Evolutionary conservation across 805 yeast genomes (phyloP), one percentile per base, ranked within the genome.

Genomic region (Priceomyces melissophilus): DNA sequence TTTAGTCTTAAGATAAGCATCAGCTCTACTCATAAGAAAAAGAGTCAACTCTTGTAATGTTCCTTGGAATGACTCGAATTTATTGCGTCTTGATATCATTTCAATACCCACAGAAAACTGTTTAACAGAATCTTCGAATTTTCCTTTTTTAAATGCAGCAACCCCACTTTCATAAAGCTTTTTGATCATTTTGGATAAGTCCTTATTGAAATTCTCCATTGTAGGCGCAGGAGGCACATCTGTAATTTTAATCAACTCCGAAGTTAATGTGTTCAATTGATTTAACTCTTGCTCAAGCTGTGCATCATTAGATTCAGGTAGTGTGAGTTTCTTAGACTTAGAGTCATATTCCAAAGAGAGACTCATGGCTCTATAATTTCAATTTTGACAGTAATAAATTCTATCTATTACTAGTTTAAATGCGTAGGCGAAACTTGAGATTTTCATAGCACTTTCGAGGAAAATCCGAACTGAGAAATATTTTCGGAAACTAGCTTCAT

Each of bases 31-130:
- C 71, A 81, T 80, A 40, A 85, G 61, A 55, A 84, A 77, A 49
- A 81, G 73, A 32, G 78, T 72, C 37, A 83, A 60, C 57, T 85
- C 93, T 57, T 81, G 85, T 37, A 84, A 58, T 20, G 86, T 83
- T 11, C 83, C 73, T 46, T 79, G 88, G 58, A 85, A 85, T 4
- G 84, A 69, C 55, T 85, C 93, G 65, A 82, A 84, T 55, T 82
- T 81, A 32, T 82, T 76, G 60, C 93, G 73, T 50, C 83, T 80
- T 35, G 70, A 59, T 11, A 84, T 78, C 74, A 83, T 75, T 40
- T 83, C 87, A 28, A 85, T 67, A 3, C 87, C 91, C 32, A 83
- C 65, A 6, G 78, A 57, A 49, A 82, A 76, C 50, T 80, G 83
- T 53, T 81, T 81, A 30, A 75, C 73, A 1, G 88, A 82, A 10